phyloP scores from a whole-genome alignment of 371 early-diverging fungal genomes.

The Sporodiniella umbellata region DNA sequence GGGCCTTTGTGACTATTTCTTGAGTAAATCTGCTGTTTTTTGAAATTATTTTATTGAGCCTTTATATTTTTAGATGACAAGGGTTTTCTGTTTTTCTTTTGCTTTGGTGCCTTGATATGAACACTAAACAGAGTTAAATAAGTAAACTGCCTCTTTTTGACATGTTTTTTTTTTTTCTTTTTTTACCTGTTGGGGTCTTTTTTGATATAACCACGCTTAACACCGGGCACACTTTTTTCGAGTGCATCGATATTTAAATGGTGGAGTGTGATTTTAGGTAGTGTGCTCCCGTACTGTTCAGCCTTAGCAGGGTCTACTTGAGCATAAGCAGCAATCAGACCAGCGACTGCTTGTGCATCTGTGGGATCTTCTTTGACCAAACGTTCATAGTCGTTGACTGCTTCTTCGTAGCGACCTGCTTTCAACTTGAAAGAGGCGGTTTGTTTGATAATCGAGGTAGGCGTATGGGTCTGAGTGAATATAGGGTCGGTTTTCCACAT shows the following conservation, averaged over 20 bases:
- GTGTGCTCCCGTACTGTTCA: slow-evolving; percentile 62
- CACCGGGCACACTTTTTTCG: slow-evolving; percentile 59
- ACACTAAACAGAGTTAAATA: slow-evolving; percentile 3
- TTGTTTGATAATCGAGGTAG: slow-evolving; percentile 57
- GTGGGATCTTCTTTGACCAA: slow-evolving; percentile 68
- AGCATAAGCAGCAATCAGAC: slow-evolving; percentile 65
- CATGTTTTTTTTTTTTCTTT: neutral
- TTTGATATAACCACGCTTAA: slow-evolving; percentile 60
- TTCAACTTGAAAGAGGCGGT: slow-evolving; percentile 71
- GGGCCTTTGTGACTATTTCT: too few relatives aligned
- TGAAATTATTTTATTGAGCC: too few relatives aligned
- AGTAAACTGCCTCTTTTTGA: neutral
- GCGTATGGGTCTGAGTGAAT: slow-evolving; percentile 13
- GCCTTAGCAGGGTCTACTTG: slow-evolving; percentile 66
- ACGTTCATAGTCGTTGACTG: slow-evolving; percentile 67
- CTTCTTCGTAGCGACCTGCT: slow-evolving; percentile 56
- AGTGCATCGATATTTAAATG: slow-evolving; percentile 52
- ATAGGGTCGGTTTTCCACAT: slow-evolving; percentile 51
- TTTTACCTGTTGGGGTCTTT: slow-evolving; percentile 36
- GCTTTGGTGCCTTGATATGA: slow-evolving; percentile 35
- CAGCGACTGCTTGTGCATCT: slow-evolving; percentile 66
- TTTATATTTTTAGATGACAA: slow-evolving; percentile 59
- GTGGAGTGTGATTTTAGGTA: slow-evolving; percentile 45
- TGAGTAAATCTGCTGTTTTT: too few relatives aligned
- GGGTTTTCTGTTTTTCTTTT: slow-evolving; percentile 62